Percentiles rank a stretch among this genome's conserved stretches.
phyloP scores from a whole-genome alignment of 1,139 yeast genomes.

The Pneumocystis murina region DNA sequence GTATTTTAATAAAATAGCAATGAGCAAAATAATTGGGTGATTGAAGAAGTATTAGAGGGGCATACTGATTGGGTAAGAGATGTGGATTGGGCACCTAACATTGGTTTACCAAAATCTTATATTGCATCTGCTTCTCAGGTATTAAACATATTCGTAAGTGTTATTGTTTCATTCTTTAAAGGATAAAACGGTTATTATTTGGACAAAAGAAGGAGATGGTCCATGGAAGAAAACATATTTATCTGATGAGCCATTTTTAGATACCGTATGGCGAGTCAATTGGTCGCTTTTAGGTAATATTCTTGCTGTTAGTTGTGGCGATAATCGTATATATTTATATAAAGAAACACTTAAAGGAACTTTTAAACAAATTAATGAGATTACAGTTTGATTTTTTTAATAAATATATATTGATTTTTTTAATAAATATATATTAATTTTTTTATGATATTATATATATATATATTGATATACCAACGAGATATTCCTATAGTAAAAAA shows the following conservation, averaged over 20 bases:
- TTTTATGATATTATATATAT: neutral
- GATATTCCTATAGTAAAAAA: neutral
- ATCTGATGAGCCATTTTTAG: constrained; percentile 75
- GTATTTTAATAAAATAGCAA: constrained; percentile 17
- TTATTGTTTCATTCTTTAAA: neutral
- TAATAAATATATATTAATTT: neutral
- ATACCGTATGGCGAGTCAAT: constrained; percentile 95
- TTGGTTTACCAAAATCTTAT: constrained; percentile 59
- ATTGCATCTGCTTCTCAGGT: constrained; percentile 91
- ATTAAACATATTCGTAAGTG: neutral
- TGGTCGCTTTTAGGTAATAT: constrained; percentile 96
- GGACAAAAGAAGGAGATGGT: constrained; percentile 60
- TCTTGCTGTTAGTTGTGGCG: constrained; percentile 91
- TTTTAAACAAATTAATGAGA: constrained; percentile 95
- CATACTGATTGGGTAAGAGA: constrained; percentile 98
- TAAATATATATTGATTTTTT: neutral
- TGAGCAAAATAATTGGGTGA: constrained; percentile 41
- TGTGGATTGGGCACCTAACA: constrained; percentile 94
- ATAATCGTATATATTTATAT: constrained; percentile 90
- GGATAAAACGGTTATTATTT: constrained; percentile 83
- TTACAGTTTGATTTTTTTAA: constrained; percentile 42
- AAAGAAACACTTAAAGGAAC: constrained; percentile 84
- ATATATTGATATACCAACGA: neutral
- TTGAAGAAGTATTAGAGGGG: constrained; percentile 70
- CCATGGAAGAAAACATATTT: constrained; percentile 64